Base-by-base conservation (phyloP, 352 stramenopile species). In the Chrysophaeum taylorii region DNA sequence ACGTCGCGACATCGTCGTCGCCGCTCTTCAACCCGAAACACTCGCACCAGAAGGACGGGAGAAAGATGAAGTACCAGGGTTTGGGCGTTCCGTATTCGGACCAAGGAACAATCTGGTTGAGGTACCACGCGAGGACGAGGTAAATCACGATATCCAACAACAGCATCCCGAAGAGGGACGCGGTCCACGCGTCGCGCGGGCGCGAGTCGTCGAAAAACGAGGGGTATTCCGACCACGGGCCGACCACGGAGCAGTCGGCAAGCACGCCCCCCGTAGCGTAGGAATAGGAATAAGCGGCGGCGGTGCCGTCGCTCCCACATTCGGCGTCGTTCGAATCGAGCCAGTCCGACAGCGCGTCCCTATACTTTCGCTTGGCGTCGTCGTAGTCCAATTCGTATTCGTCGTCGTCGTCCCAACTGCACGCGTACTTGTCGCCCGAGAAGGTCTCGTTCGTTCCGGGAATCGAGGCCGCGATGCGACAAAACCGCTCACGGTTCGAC, bases 31-130 rank as follows among this genome's bases (percentile, higher is more conserved):
- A n/a, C n/a, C n/a, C n/a, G n/a, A n/a, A n/a, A n/a, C n/a, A n/a
- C n/a, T n/a, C 9, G 31, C 9, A 21, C 36, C 35, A 63, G 35
- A 33, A 45, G 33, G 95, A 96, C 18, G 89, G 88, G 2, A 88
- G 87, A 33, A 94, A 79, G 0, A 91, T 63, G 69, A 96, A 96
- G 69, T 94, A 93, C 85, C 87, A 94, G 31, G 84, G 89, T 38
- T 86, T 79, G 0, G 61, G 67, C 43, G 86, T 89, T 60, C 90
- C 90, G 64, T 87, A 94, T 48, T 95, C 86, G 31, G 83, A 27
- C 57, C 57, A 85, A 0, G 91, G 91, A 35, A 94, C 82, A 1
- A 96, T 87, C 12, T 88, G 80, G 72, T 96, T 88, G 0, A 96
- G 75, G 71, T 97, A 97, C 36, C 90, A 81, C 0, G 85, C 91